Base-by-base conservation (phyloP, 768 basidiomycete genomes). In the Pulveroboletus sp. region DNA sequence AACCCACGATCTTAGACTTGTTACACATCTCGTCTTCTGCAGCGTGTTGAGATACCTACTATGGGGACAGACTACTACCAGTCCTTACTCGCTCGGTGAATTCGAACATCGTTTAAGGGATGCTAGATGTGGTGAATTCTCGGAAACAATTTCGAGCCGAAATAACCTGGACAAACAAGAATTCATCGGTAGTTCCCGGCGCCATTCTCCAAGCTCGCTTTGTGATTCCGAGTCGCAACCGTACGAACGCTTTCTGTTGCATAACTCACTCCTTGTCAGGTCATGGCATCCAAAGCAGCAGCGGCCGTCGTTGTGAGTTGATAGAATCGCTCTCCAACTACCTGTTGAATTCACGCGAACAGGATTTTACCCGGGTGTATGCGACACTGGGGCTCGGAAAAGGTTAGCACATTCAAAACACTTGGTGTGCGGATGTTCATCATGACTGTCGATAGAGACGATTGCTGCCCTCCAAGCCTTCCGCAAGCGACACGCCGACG, bases 401-500 rank as follows among this genome's bases (percentile, higher is more conserved):
- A 76, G 89, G 90, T 89, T 24, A 23, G 36, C n/a, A 30, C 23
- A 1, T 20, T 39, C 34, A 32, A 14, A 12, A 7, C 16, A 32
- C 11, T 42, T 19, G 9, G 24, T 36, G 4, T 35, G 8, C 13
- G 16, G 14, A 42, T 4, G 39, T 50, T 58, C 22, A 63, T 43
- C 19, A 2, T 38, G 1, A 6, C 14, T 26, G 30, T 51, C 27
- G 48, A 20, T 70, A 93, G 92, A 97, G 76, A 94, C 95, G 60
- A 79, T 96, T 63, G 77, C 90, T 47, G 73, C 91, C 45, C 80
- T 99, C 44, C 89, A 91, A 69, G 87, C 89, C 34, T 98, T 99
- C 85, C 89, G 96, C 73, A 96, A 94, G 72, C 91, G 96, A 52
- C 84, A 95, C 71, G 75, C 75, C 58, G 91, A 97, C 47, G 95